Base-by-base conservation (phyloP, 805 yeast genomes). In the Ogataea thermomethanolica region DNA sequence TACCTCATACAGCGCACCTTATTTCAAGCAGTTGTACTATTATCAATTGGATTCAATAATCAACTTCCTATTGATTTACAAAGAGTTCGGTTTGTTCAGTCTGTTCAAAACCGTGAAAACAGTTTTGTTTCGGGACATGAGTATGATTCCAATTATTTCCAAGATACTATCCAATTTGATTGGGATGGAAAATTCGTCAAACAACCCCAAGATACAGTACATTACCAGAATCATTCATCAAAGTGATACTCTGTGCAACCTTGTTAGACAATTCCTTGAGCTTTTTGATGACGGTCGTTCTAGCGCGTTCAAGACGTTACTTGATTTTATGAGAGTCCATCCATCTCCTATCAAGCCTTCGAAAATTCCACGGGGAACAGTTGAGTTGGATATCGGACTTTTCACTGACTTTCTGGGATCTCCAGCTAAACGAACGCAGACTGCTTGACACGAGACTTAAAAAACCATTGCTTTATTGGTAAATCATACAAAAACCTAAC, bases 31-130 rank as follows among this genome's bases (percentile, higher is more conserved):
- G 4, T 25, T 52, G 10, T 48, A 47, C 25, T 44, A 47, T 10
- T 44, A 38, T 14, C 52, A 46, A 26, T 26, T 50, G n/a, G 56
- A 51, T 24, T 48, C 50, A 10, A 22, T 55, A 12, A 29, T 44
- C 25, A 48, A 48, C 7, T 51, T 45, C 29, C 29, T 57, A 25
- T 27, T 48, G 23, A 54, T 57, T 12, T 60, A 59, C 41, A 53
- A 54, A 33, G 64, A 67, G 30, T 64, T 66, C 47, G 74, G 73
- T 0, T 41, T 71, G 7, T 66, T 62, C 37, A 64, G 66, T 40
- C 43, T 74, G n/a, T 50, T 74, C 33, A 66, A 65, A 41, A 65
- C 65, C 33, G 44, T 62, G 8, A 49, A 53, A 10, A 51, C 52
- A 12, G 41, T 64, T 8, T 63, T 73, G 21, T 37, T 51, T 8